Evolutionary conservation across 1,139 yeast species (phyloP), one percentile per base, ranked within the genome.

Genomic region (Arxiozyma bovina): DNA sequence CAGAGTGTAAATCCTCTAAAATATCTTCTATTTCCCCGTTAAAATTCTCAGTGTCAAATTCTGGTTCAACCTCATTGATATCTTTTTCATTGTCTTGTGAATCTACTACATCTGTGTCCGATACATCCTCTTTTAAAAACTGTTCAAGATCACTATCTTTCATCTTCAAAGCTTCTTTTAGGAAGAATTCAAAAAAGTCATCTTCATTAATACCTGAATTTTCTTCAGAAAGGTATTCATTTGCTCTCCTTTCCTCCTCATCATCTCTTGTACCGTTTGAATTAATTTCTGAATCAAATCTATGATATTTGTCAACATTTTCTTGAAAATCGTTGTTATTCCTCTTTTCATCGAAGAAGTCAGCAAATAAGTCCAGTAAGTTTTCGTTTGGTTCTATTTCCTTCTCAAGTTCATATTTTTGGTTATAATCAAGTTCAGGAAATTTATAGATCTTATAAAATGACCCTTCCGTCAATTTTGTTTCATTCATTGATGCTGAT

Each of bases 131-230:
- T 38, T 15, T 23, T 30, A 41, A 18, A 15, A 49, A 42, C 18
- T 30, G 23, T 8, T 49, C 51, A 12, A 49, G 20, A 20, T 49
- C 51, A 15, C n/a, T 21, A 25, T 52, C 25, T 25, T 63, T 55
- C 51, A 61, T 42, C 4, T 77, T 73, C 45, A 82, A 64, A 0
- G 81, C 87, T 44, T 79, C 78, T 53, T 74, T 74, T 41, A 80
- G 68, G 63, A 82, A 78, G 63, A 73, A 81, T 64, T 81, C 86
- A 63, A 82, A 76, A 65, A 82, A 81, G 62, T 82, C 87, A 62
- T 83, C 88, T 56, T 80, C 85, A 61, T 77, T 80, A 17, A 82
- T 77, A 50, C 70, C 76, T 6, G 74, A 68, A 46, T 71, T 72
- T 56, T 70, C 67, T 4, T 53, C 40, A 25, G 61, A 51, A 45